A percentile compares a stretch with the other conserved stretches of the same genome.
These are phyloP conservation scores for Rhizopus stolonifer DNA, from an alignment of 371 early-diverging fungal species.

Conservation along the genomic window DNA sequence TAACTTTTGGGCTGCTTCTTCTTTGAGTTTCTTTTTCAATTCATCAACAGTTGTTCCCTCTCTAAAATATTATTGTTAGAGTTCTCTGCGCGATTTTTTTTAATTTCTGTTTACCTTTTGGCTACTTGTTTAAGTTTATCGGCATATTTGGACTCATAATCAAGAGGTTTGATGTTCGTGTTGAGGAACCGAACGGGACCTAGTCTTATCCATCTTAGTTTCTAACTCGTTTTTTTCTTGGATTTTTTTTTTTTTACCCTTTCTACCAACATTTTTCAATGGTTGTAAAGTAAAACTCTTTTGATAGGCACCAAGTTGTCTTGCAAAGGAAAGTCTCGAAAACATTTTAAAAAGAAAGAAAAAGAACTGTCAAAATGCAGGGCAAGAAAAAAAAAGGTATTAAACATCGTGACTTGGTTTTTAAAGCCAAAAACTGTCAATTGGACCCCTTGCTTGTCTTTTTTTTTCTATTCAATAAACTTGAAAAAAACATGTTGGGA, in stretches of 20 bases:
- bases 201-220: conserved; percentile 3
- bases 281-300: background rate
- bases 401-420: conserved; percentile 3
- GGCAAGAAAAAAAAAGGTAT: background rate
- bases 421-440: background rate
- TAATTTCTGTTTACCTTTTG: conserved; percentile 41
- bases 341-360: conserved; percentile 5
- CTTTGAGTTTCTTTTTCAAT: conserved; percentile 48
- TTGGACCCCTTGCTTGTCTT: conserved; percentile 2
- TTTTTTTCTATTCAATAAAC: background rate
- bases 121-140: conserved; percentile 67
- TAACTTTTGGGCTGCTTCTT: conserved; percentile 28
- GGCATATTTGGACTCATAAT: conserved; percentile 73
- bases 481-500: background rate
- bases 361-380: background rate
- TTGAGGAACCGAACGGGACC: conserved; percentile 22
- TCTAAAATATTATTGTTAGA: conserved; percentile 20
- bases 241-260: background rate
- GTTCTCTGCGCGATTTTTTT: no score
- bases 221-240: background rate
- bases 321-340: background rate
- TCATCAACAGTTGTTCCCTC: conserved; percentile 52
- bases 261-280: background rate
- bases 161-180: conserved; percentile 20
- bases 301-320: background rate